phyloP scores from a whole-genome alignment of 179 eudicot species.

The Beta corolliflora region DNA sequence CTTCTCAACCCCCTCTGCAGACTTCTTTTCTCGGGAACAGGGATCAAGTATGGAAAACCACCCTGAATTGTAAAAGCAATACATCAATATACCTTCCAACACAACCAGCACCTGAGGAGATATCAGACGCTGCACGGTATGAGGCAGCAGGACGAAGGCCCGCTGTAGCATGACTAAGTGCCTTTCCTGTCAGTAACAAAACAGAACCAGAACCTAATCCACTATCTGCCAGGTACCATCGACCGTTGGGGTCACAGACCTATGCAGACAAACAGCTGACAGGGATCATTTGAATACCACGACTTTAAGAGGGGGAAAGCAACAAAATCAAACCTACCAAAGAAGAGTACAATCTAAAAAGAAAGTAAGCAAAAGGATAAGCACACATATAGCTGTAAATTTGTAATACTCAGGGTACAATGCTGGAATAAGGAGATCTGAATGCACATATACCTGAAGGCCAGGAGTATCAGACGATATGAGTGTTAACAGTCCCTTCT shows the following conservation, averaged over 20 bases:
- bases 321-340: neutral
- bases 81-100: constrained; percentile 59
- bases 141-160: constrained; percentile 88
- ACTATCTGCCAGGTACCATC: constrained; percentile 86
- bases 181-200: constrained; percentile 77
- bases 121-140: constrained; percentile 63
- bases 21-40: neutral
- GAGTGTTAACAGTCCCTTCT: constrained; percentile 78
- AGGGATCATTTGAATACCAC: constrained; percentile 29
- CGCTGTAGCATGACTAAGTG: constrained; percentile 90
- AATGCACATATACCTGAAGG: constrained; percentile 60
- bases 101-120: constrained; percentile 38
- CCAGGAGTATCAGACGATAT: constrained; percentile 76
- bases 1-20: neutral
- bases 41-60: neutral
- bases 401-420: neutral
- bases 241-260: constrained; percentile 94
- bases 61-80: neutral
- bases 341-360: constrained; percentile 1
- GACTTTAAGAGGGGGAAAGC: constrained; percentile 5
- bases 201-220: constrained; percentile 70
- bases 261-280: constrained; percentile 37
- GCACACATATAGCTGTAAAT: neutral
- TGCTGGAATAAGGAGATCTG: constrained; percentile 1
- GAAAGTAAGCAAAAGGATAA: neutral